These are phyloP conservation scores for Botryosphaeria dothidea DNA, from an alignment of 2,329 filamentous ascomycete species.

Conservation along the genomic window DNA sequence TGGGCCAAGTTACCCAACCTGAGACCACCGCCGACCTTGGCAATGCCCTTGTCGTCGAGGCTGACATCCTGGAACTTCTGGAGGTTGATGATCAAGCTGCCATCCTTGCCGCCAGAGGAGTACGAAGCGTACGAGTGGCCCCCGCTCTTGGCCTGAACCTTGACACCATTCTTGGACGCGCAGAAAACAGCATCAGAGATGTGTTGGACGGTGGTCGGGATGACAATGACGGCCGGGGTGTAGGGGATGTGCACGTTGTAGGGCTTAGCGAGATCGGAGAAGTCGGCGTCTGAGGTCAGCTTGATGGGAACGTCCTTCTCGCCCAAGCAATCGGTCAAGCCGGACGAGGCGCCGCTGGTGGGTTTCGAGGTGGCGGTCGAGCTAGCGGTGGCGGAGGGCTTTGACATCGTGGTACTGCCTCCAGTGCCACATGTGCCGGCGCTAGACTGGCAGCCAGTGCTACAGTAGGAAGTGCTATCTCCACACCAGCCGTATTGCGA, in stretches of 20 bases:
- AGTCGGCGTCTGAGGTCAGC: conserved; percentile 9
- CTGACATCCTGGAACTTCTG: conserved; percentile 47
- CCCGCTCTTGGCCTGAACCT: conserved; percentile 64
- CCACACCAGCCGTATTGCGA: conserved; percentile 21
- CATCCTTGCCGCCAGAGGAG: conserved; percentile 52
- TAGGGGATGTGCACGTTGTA: conserved; percentile 39
- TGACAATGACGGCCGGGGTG: conserved; percentile 57
- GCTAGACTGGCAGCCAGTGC: conserved; percentile 16
- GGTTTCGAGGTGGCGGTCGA: not conserved
- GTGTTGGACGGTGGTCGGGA: conserved; percentile 55
- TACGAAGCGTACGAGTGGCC: conserved; percentile 64
- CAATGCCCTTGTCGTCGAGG: conserved; percentile 45
- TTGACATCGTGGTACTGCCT: not conserved
- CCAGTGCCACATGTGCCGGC: conserved; percentile 8
- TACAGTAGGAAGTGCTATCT: conserved; percentile 14
- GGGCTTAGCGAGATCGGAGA: conserved; percentile 31
- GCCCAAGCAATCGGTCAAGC: conserved; percentile 32
- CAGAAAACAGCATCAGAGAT: conserved; percentile 61
- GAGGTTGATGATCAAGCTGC: conserved; percentile 51
- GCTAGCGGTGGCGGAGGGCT: not conserved
- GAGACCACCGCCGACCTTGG: conserved; percentile 51
- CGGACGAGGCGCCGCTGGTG: conserved; percentile 4
- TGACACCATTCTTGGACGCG: conserved; percentile 50
- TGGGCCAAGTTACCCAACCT: conserved; percentile 45
- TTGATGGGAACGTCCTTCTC: conserved; percentile 34